A percentile compares a stretch with the other conserved stretches of the same genome.
Evolutionary conservation across 2,329 filamentous ascomycete species (phyloP).

Genomic region (Teratosphaeria pseudoeucalypti): DNA sequence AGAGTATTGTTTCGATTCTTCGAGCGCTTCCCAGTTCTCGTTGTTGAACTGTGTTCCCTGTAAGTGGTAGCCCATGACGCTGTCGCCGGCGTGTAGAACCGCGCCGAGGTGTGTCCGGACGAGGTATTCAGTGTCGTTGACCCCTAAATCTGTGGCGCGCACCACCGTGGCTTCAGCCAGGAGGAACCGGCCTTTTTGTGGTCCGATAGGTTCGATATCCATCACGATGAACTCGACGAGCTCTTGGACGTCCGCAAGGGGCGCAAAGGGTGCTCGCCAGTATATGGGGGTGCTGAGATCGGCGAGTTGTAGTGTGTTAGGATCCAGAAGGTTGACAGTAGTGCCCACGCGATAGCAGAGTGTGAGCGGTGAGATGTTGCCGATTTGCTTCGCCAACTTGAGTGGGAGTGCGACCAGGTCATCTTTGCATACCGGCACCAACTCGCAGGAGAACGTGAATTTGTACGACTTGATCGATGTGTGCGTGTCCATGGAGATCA

Average conservation of each 20-base stretch:
- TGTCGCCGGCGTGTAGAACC: constrained; percentile 79
- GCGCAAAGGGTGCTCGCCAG: constrained; percentile 80
- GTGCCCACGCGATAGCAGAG: constrained; percentile 86
- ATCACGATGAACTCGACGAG: constrained; percentile 89
- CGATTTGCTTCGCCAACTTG: constrained; percentile 73
- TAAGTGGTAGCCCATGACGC: constrained; percentile 87
- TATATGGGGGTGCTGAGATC: constrained; percentile 75
- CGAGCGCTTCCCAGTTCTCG: constrained; percentile 69
- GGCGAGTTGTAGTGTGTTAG: constrained; percentile 79
- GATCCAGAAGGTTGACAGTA: constrained; percentile 79
- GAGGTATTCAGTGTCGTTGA: constrained; percentile 81
- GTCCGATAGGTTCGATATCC: constrained; percentile 75
- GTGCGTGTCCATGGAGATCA: constrained; percentile 89
- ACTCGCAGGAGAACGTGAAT: constrained; percentile 78
- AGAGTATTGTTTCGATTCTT: constrained; percentile 63
- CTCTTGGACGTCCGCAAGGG: constrained; percentile 72
- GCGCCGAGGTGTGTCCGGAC: constrained; percentile 81
- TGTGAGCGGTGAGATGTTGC: constrained; percentile 78
- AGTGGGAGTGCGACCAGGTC: constrained; percentile 90
- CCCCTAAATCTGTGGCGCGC: constrained; percentile 73
- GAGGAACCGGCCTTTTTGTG: constrained; percentile 67
- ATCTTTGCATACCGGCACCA: constrained; percentile 94
- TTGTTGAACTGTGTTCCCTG: constrained; percentile 90
- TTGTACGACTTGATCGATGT: constrained; percentile 89
- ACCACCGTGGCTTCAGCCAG: constrained; percentile 84